Evolutionary conservation across 2,329 filamentous ascomycete species (phyloP).

Genomic region (Venturia effusa): DNA sequence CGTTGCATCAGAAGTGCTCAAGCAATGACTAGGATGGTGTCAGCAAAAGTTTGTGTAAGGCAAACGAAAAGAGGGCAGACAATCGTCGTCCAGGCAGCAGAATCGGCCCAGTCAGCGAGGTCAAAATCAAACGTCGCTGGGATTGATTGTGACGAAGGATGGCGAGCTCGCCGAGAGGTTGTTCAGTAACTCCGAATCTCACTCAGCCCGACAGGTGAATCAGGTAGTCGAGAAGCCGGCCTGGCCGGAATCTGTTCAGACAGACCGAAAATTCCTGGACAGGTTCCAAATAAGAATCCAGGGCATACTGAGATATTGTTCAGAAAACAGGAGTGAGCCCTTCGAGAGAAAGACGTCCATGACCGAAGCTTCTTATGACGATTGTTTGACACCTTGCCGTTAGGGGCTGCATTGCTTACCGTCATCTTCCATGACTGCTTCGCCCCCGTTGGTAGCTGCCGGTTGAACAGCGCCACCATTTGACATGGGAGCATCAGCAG

Average conservation of each 20-base stretch:
- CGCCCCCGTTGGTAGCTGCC: conserved; percentile 28
- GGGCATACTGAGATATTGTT: background rate
- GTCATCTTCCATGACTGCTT: conserved; percentile 30
- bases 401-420: background rate
- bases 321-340: too few relatives aligned
- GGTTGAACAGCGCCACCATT: conserved; percentile 34
- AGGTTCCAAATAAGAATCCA: background rate
- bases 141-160: background rate
- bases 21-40: background rate
- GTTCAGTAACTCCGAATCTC: background rate
- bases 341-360: too few relatives aligned
- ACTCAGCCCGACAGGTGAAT: background rate
- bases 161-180: background rate
- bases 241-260: too few relatives aligned
- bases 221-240: background rate
- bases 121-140: background rate
- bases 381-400: background rate
- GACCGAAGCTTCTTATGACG: background rate
- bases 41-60: background rate
- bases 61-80: background rate
- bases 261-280: background rate
- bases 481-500: conserved; percentile 32
- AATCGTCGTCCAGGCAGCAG: background rate
- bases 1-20: background rate
- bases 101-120: background rate